Evolutionary conservation across 192 early-diverging fungal species (phyloP).

Genomic region (Coemansia pectinata): DNA sequence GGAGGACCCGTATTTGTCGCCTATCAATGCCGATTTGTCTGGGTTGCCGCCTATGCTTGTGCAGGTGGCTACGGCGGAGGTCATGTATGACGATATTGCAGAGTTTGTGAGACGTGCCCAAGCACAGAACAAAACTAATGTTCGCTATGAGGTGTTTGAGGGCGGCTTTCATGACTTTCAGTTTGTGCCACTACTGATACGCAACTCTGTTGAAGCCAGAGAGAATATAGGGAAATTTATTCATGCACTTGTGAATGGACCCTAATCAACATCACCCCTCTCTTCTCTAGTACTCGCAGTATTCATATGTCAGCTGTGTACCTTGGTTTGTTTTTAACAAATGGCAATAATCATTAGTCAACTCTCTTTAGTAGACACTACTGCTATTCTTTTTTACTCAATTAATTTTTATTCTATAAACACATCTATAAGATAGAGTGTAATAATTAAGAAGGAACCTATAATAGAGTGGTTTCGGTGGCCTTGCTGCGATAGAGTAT

Average conservation of each 20-base stretch:
- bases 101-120: slow-evolving; percentile 28
- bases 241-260: not conserved
- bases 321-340: not conserved
- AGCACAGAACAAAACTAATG: not conserved
- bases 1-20: slow-evolving; percentile 36
- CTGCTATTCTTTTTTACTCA: too few relatives aligned
- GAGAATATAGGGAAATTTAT: slow-evolving; percentile 18
- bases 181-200: not conserved
- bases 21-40: slow-evolving; percentile 20
- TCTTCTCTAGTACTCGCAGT: too few relatives aligned
- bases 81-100: slow-evolving; percentile 42
- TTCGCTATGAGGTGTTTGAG: slow-evolving; percentile 6
- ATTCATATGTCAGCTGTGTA: not conserved
- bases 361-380: too few relatives aligned
- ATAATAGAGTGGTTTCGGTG: too few relatives aligned
- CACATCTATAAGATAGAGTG: too few relatives aligned
- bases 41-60: slow-evolving; percentile 39
- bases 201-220: slow-evolving; percentile 6
- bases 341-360: too few relatives aligned
- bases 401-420: too few relatives aligned
- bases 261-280: not conserved
- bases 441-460: too few relatives aligned
- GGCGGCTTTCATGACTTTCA: slow-evolving; percentile 50
- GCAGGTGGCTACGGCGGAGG: slow-evolving; percentile 35
- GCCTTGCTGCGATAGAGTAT: too few relatives aligned